These are phyloP conservation scores for Uronychia setigera DNA, from an alignment of 73 alveolate genomes.

Conservation along the genomic window DNA sequence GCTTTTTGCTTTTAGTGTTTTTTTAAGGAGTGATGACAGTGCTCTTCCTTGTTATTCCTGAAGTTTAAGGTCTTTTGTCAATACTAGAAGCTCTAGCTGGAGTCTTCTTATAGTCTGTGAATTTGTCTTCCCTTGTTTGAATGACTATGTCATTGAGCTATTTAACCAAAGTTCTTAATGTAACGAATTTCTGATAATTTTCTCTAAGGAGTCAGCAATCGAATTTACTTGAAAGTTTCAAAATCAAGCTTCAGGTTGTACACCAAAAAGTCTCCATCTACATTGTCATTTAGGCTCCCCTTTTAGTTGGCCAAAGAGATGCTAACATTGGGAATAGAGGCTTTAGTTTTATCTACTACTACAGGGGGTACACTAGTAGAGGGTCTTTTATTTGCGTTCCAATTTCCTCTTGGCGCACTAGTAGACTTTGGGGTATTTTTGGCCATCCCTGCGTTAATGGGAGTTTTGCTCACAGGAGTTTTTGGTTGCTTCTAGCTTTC, in stretches of 20 bases:
- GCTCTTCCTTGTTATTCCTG: not conserved
- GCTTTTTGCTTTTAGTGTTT: not conserved
- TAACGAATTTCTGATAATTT: not conserved
- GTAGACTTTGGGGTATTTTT: too few relatives aligned
- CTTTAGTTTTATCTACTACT: too few relatives aligned
- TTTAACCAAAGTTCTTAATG: not conserved
- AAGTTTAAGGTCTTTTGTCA: too few relatives aligned
- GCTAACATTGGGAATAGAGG: too few relatives aligned
- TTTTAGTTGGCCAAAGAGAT: not conserved
- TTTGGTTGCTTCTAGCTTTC: not conserved
- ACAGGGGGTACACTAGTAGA: not conserved
- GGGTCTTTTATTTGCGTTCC: not conserved
- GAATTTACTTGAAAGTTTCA: not conserved
- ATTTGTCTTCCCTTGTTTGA: not conserved
- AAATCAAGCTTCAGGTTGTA: not conserved
- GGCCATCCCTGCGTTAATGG: not conserved
- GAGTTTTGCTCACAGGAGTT: not conserved
- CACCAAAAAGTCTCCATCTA: not conserved
- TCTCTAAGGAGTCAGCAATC: not conserved
- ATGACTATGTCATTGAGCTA: not conserved
- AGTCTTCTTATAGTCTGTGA: too few relatives aligned
- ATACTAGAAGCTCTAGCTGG: not conserved
- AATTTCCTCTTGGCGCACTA: not conserved
- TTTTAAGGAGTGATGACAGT: not conserved
- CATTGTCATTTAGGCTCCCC: not conserved